Conservation (phyloP, 306 rosid genomes). For the Pueraria montana region DNA sequence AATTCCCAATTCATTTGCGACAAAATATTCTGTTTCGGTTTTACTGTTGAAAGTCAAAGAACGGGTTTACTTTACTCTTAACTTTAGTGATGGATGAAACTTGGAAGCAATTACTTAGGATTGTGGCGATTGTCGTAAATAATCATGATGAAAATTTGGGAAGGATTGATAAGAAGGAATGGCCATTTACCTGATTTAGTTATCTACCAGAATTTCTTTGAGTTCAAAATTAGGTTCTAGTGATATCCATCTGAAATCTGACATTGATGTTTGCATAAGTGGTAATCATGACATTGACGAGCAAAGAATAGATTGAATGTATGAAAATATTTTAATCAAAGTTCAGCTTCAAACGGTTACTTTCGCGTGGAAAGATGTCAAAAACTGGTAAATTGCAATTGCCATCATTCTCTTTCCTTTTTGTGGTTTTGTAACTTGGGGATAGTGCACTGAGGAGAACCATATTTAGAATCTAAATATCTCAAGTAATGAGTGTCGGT, state of each 20-base stretch:
- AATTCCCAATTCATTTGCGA: background rate
- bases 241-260: slow-evolving; percentile 25
- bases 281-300: slow-evolving; percentile 16
- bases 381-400: background rate
- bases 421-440: background rate
- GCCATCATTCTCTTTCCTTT: slow-evolving; percentile 23
- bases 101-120: slow-evolving; percentile 35
- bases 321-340: slow-evolving; percentile 27
- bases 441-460: background rate
- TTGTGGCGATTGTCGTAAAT: background rate
- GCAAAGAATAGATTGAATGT: background rate
- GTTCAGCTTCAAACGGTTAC: slow-evolving; percentile 27
- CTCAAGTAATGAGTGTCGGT: background rate
- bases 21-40: slow-evolving; percentile 9
- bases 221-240: slow-evolving; percentile 28
- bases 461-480: background rate
- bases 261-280: slow-evolving; percentile 21
- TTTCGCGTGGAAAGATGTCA: background rate
- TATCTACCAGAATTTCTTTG: slow-evolving; percentile 21
- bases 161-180: slow-evolving; percentile 40
- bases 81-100: slow-evolving; percentile 32
- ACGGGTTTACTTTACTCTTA: slow-evolving; percentile 16
- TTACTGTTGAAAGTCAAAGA: slow-evolving; percentile 30
- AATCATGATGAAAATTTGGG: no score
- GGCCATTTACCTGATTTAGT: slow-evolving; percentile 40